Percentiles rank a stretch among this genome's conserved stretches.
Conservation (phyloP, 345 rosid species). For the Citrus maxima region DNA sequence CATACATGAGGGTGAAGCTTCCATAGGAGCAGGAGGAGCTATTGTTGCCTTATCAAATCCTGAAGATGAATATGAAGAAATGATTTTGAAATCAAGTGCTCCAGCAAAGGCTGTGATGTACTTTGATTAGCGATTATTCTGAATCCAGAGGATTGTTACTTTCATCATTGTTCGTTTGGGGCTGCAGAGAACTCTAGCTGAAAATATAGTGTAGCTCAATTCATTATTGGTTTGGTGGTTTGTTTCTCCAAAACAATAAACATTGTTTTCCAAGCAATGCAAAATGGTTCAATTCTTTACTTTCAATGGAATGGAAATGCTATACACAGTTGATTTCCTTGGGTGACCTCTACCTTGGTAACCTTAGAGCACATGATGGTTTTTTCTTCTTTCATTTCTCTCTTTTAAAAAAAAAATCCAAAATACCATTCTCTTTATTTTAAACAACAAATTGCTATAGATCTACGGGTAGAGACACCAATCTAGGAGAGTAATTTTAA, state of each 20-base stretch:
- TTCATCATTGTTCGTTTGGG: not conserved
- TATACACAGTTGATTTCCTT: not conserved
- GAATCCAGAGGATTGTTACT: not conserved
- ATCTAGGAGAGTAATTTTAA: not conserved
- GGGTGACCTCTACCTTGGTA: not conserved
- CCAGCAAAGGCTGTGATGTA: conserved; percentile 73
- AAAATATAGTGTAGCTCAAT: not conserved
- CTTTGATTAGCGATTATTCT: conserved; percentile 19
- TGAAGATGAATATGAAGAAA: conserved; percentile 86
- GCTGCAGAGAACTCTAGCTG: not conserved
- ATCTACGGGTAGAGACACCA: not conserved
- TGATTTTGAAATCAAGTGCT: conserved; percentile 77
- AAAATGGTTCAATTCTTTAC: not conserved
- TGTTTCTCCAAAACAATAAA: not conserved
- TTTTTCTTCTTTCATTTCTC: not conserved
- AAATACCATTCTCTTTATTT: not conserved
- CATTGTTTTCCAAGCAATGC: not conserved
- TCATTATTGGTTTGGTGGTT: not conserved
- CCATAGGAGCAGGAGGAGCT: conserved; percentile 94
- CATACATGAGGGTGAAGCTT: conserved; percentile 80
- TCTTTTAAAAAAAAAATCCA: no score
- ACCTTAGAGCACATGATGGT: not conserved
- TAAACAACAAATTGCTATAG: not conserved
- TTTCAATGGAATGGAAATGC: not conserved
- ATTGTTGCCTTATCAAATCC: conserved; percentile 79